Percentiles rank a stretch among this genome's conserved stretches.
Conservation (phyloP, 2,329 filamentous ascomycete genomes). For the Aspergillus texensis region DNA sequence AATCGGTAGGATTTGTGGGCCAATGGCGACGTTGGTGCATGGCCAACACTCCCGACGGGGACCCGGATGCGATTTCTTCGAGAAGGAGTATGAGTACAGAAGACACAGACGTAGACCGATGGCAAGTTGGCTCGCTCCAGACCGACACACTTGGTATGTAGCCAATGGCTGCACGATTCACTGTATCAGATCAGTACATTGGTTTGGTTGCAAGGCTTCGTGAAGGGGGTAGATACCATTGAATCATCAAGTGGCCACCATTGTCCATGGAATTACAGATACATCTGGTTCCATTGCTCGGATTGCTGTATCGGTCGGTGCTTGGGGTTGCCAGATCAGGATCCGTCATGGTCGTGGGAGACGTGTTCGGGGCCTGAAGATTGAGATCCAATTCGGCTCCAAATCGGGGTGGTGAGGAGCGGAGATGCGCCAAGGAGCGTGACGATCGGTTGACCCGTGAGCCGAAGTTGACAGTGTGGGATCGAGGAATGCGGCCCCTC, state of each 20-base stretch:
- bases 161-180: conserved; percentile 65
- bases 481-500: conserved; percentile 29
- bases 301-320: conserved; percentile 56
- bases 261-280: conserved; percentile 59
- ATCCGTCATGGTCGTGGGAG: conserved; percentile 56
- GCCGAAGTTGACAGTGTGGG: conserved; percentile 33
- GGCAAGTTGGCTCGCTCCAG: conserved; percentile 52
- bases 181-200: conserved; percentile 32
- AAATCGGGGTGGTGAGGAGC: conserved; percentile 48
- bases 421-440: conserved; percentile 39
- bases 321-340: conserved; percentile 55
- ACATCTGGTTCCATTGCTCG: conserved; percentile 59
- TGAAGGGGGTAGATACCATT: conserved; percentile 50
- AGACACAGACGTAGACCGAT: conserved; percentile 54
- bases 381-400: conserved; percentile 40
- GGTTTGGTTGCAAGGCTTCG: background rate
- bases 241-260: conserved; percentile 60
- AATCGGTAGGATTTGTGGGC: conserved; percentile 47
- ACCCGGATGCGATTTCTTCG: conserved; percentile 40
- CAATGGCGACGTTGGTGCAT: conserved; percentile 42
- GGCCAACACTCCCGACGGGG: conserved; percentile 32
- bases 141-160: conserved; percentile 62
- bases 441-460: conserved; percentile 33
- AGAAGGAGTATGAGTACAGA: conserved; percentile 51
- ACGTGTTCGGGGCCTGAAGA: conserved; percentile 44